Conservation (phyloP, 106 monocot species). For the Allium cepa region DNA sequence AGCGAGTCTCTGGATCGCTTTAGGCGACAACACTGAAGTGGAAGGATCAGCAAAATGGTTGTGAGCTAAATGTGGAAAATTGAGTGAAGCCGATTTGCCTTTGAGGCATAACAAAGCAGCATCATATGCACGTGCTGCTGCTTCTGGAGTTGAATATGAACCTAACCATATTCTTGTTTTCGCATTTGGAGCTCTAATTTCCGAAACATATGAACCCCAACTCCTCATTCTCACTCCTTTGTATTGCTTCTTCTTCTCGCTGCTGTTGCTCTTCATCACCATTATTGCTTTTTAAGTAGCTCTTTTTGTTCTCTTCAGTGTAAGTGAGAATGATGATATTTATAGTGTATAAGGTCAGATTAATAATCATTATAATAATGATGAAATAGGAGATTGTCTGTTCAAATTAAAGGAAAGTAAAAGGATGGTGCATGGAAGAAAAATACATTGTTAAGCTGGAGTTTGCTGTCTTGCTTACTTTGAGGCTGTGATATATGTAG, state of each 20-base stretch:
- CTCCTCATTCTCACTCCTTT: constrained; percentile 29
- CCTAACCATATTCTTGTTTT: constrained; percentile 26
- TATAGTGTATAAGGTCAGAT: neutral
- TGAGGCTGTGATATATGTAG: neutral
- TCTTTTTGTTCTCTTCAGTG: neutral
- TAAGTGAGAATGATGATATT: neutral
- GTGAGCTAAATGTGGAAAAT: constrained; percentile 11
- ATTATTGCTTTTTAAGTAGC: neutral
- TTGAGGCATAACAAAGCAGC: constrained; percentile 26
- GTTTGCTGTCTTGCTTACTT: neutral
- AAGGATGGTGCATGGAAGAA: constrained; percentile 1
- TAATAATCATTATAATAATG: neutral
- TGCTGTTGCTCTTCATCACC: constrained; percentile 10
- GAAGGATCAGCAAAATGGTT: neutral
- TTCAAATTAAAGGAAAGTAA: neutral
- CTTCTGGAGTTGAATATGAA: constrained; percentile 25
- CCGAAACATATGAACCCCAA: constrained; percentile 24
- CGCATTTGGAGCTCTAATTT: constrained; percentile 20
- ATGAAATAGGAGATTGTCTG: neutral
- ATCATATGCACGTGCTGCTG: constrained; percentile 20
- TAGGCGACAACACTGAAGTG: constrained; percentile 8
- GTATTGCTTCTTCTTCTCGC: constrained; percentile 13
- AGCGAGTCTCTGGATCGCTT: constrained; percentile 25
- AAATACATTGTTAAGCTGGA: neutral
- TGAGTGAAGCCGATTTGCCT: constrained; percentile 19